Base-by-base conservation (phyloP, 2,329 filamentous ascomycete species). In the Aspergillus chevalieri region DNA sequence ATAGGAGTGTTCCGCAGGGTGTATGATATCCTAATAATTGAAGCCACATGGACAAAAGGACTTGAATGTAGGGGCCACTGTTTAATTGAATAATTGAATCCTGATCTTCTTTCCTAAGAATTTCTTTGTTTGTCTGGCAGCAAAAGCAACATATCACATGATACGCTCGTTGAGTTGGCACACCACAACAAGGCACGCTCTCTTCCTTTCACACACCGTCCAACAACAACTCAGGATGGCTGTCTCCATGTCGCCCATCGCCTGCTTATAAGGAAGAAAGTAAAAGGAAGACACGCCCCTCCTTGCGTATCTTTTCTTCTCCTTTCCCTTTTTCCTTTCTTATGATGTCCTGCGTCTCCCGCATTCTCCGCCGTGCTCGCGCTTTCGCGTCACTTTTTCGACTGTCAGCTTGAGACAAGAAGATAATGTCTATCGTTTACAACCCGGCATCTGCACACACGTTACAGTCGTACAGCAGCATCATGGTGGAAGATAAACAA, bases 281-380 rank as follows among this genome's bases (percentile, higher is more conserved):
- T 44, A 30, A 26, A 30, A 28, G 21, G 14, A 8, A 33, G n/a
- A 15, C 54, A 53, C 48, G 44, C 47, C 26, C 50, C 52, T 54
- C 50, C 53, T 57, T 59, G 53, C 51, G 48, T 53, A 47, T 52
- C 48, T 47, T 51, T 46, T 53, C 43, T 55, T 47, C 38, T 49
- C 9, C 47, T 48, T 55, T 21, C 48, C 47, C 52, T 47, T 53
- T 43, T 49, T 44, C 49, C 38, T 47, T 48, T 53, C 58, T 60
- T 66, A 67, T 65, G 57, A 68, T 68, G 65, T 55, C 54, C 58
- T 57, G 56, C 56, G 56, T 56, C 54, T 56, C 56, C 57, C 48
- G 54, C 56, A 54, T 52, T 57, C 55, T 58, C 53, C 54, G 49
- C 56, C 53, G 51, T 53, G 53, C 50, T 57, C 57, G 61, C 60